Evolutionary conservation across 1,139 yeast genomes (phyloP).

Genomic region (Zygosaccharomyces pseudobailii): DNA sequence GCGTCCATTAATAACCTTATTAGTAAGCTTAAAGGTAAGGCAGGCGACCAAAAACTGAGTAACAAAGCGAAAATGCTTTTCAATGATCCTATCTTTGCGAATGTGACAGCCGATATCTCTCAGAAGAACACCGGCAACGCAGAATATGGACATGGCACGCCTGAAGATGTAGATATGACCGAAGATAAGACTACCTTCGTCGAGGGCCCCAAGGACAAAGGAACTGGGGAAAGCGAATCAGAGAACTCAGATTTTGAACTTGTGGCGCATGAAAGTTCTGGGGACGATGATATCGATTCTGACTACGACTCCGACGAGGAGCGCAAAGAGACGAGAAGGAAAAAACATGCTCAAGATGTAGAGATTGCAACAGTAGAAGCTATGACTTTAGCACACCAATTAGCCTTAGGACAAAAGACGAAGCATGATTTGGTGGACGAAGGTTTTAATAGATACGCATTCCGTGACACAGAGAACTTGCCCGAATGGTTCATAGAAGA

Average conservation of each 20-base stretch:
- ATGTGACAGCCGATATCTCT: constrained; percentile 46
- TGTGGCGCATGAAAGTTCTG: constrained; percentile 43
- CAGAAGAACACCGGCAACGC: constrained; percentile 7
- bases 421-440: constrained; percentile 84
- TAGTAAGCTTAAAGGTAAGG: constrained; percentile 48
- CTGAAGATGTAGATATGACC: constrained; percentile 8
- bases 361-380: constrained; percentile 93
- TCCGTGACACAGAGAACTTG: constrained; percentile 82
- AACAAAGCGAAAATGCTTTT: constrained; percentile 72
- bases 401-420: constrained; percentile 82
- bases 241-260: constrained; percentile 50
- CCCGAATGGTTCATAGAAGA: constrained; percentile 97
- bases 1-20: constrained; percentile 63
- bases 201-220: constrained; percentile 4
- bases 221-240: constrained; percentile 18
- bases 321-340: constrained; percentile 39
- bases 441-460: constrained; percentile 86
- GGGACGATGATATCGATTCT: constrained; percentile 36
- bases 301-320: constrained; percentile 50
- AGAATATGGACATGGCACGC: constrained; percentile 10
- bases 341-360: constrained; percentile 54
- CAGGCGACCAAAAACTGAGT: constrained; percentile 53
- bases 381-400: constrained; percentile 95
- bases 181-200: neutral
- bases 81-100: constrained; percentile 71